phyloP scores from a whole-genome alignment of 345 rosid genomes.

The Rubroshorea leprosula region DNA sequence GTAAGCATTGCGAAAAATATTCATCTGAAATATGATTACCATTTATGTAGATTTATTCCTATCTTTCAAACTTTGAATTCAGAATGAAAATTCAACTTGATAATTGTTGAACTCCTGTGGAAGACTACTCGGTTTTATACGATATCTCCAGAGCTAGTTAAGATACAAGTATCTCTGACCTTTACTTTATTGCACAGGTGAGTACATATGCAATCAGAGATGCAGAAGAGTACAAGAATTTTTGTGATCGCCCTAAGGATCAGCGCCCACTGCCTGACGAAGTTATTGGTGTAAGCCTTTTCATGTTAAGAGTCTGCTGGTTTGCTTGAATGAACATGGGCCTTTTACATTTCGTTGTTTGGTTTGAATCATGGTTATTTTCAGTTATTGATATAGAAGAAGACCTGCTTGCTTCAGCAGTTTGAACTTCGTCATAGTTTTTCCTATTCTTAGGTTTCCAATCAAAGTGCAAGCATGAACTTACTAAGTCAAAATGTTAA shows the following conservation, averaged over 20 bases:
- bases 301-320: background rate
- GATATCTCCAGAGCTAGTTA: background rate
- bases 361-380: background rate
- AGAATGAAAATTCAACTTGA: too few species aligned
- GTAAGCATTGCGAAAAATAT: too few species aligned
- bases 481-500: too few species aligned
- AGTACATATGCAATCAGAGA: conserved; percentile 79
- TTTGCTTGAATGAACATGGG: background rate
- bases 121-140: background rate
- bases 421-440: too few species aligned
- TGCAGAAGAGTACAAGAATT: conserved; percentile 79
- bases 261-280: conserved; percentile 89
- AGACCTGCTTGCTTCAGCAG: too few species aligned
- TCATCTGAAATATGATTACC: too few species aligned
- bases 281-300: conserved; percentile 69
- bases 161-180: conserved; percentile 5
- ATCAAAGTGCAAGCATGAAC: too few species aligned
- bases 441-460: too few species aligned
- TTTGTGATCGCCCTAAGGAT: conserved; percentile 78
- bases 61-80: too few species aligned
- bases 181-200: conserved; percentile 35
- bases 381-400: too few species aligned
- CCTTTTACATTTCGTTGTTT: background rate
- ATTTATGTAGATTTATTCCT: too few species aligned
- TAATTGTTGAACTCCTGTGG: background rate